Evolutionary conservation across 768 basidiomycete species (phyloP), one percentile per base, ranked within the genome.

Genomic region (Leccinum broughii): DNA sequence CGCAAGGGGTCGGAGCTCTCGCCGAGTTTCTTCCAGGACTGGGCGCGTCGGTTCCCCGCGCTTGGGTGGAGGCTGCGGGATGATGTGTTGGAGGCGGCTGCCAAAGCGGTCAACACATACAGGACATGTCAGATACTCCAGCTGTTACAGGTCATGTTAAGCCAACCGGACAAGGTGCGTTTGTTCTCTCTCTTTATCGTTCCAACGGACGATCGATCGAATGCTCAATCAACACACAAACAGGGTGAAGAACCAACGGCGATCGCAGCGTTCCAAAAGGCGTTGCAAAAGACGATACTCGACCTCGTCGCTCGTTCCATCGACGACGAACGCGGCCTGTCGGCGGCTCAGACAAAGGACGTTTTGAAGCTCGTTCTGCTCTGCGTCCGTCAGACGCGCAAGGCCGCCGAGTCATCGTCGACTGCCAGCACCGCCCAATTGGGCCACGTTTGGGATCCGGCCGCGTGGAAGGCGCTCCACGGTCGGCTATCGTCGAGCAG

Each of bases 1-100:
- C 84, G 92, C 60, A 97, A 96, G 77, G 83, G 85, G 49, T 95
- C 93, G 3, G 78, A 83, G 30, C 80, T 95, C 50, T 88, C 89
- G 66, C 72, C 83, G 5, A 75, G 72, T 51, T 95, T 95, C 78
- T 89, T 98, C 78, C 80, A 85, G 51, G 90, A 93, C 56, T 90
- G 90, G 70, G 78, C 90, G 60, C 81, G 81, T 20, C 85, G 90
- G 41, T 83, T 83, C 72, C 86, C 91, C 0, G 58, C 72, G 4
- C 75, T 80, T 14, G 90, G 83, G 20, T 94, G 93, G 90, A 70
- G 64, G 37, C 72, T 94, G 22, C 83, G 87, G 10, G 71, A 78
- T 17, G 79, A 83, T 57, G 70, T 96, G n/a, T 63, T 92, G 39
- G 77, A 80, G 17, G 73, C 85, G 8, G 78, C 83, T 1, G 75